A percentile compares a stretch with the other conserved stretches of the same genome.
Evolutionary conservation across 2,329 filamentous ascomycete species (phyloP).

Genomic region (Sporothrix euskadiensis): DNA sequence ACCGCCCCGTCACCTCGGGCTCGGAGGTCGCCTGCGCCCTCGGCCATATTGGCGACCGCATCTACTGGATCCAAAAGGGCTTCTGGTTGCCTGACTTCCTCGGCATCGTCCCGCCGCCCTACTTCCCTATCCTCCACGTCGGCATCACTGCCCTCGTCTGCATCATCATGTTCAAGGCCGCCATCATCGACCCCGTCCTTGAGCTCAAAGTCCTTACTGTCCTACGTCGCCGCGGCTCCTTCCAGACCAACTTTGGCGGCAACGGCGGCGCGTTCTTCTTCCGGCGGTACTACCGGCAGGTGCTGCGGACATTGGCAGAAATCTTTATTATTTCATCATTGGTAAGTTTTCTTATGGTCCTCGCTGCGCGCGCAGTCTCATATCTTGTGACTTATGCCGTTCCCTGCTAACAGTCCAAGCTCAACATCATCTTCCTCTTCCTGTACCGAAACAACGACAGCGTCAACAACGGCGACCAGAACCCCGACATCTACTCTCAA

Average conservation of each 20-base stretch:
- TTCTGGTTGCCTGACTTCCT: constrained; percentile 26
- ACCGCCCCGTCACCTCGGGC: constrained; percentile 27
- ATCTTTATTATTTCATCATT: constrained; percentile 21
- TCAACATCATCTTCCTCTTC: constrained; percentile 28
- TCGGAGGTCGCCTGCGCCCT: constrained; percentile 25
- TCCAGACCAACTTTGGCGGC: not conserved
- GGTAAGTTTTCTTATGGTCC: not conserved
- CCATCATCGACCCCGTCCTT: constrained; percentile 6
- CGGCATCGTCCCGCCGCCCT: constrained; percentile 29
- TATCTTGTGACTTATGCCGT: not conserved
- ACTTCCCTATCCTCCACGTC: constrained; percentile 30
- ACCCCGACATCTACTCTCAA: constrained; percentile 29
- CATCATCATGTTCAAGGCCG: constrained; percentile 10
- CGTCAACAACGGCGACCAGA: constrained; percentile 20
- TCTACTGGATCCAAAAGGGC: constrained; percentile 28
- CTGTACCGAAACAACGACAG: constrained; percentile 21
- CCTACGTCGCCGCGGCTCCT: constrained; percentile 12
- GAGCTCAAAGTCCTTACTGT: constrained; percentile 2
- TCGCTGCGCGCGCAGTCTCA: no score
- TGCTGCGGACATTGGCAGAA: constrained; percentile 1
- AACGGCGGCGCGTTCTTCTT: not conserved
- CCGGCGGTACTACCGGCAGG: not conserved
- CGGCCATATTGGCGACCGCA: constrained; percentile 27
- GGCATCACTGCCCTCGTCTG: constrained; percentile 23
- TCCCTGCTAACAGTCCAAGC: constrained; percentile 1